A percentile compares a stretch with the other conserved stretches of the same genome.
Conservation (phyloP, 306 rosid genomes). For the Cucurbita maxima region DNA sequence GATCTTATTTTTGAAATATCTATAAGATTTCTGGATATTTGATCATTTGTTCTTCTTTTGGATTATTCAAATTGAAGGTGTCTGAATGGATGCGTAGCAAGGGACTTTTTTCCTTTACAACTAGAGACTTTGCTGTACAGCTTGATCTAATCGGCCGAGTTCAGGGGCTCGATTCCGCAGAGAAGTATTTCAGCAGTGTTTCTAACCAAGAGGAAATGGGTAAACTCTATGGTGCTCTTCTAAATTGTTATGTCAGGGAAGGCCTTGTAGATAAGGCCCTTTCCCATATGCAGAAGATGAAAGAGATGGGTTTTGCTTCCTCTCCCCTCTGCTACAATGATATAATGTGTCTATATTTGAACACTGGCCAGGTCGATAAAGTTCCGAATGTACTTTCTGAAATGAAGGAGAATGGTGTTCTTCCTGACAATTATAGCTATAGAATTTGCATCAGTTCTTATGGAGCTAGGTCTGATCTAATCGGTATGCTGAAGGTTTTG, state of each 20-base stretch:
- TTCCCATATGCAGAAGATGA: constrained; percentile 43
- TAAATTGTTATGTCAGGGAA: constrained; percentile 58
- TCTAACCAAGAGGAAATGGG: constrained; percentile 26
- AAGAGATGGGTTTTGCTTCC: constrained; percentile 42
- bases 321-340: constrained; percentile 34
- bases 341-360: constrained; percentile 46
- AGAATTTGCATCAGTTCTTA: constrained; percentile 44
- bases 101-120: constrained; percentile 19
- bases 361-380: constrained; percentile 31
- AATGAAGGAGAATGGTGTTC: constrained; percentile 45
- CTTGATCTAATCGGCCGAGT: constrained; percentile 49
- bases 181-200: constrained; percentile 39
- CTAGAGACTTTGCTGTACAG: constrained; percentile 40
- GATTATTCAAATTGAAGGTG: constrained; percentile 21
- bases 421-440: constrained; percentile 47
- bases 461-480: constrained; percentile 34
- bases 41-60: not conserved
- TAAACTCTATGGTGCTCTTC: constrained; percentile 45
- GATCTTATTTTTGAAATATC: not conserved
- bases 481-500: constrained; percentile 39
- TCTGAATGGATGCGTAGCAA: constrained; percentile 62
- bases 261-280: constrained; percentile 48
- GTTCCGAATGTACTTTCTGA: constrained; percentile 33
- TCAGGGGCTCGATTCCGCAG: constrained; percentile 43
- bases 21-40: not conserved